phyloP scores from a whole-genome alignment of 208 protist species.

The Borovskyia barvae region DNA sequence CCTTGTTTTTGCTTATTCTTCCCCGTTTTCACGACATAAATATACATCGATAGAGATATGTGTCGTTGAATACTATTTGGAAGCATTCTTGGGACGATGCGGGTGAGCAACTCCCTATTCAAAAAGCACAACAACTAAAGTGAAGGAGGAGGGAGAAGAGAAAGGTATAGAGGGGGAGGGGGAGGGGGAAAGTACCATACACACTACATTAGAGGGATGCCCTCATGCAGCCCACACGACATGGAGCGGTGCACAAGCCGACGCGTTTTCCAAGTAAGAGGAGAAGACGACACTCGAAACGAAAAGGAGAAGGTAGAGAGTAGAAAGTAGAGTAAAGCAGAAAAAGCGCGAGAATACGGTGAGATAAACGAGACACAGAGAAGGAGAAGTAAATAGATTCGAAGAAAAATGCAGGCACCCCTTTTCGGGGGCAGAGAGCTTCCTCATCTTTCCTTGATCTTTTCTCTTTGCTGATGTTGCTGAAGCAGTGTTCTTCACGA shows the following conservation, averaged over 20 bases:
- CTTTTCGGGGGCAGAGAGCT: no score
- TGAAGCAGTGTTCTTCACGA: no score
- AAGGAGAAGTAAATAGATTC: background rate
- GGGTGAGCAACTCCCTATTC: no score
- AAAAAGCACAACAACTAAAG: conserved; percentile 3
- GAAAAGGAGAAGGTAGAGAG: conserved; percentile 1
- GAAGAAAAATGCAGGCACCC: background rate
- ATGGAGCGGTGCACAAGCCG: background rate
- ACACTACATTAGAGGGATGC: background rate
- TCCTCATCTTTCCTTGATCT: no score
- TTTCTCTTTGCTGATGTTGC: no score
- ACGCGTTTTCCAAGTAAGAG: background rate
- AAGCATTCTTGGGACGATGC: no score
- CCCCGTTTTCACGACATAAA: no score
- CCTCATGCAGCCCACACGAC: background rate
- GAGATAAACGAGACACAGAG: background rate
- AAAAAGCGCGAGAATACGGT: background rate
- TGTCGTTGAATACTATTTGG: no score
- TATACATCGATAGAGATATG: no score
- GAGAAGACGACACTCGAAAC: background rate
- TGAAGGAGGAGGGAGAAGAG: background rate
- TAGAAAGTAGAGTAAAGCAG: background rate
- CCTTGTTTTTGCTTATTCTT: no score
- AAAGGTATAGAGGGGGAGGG: background rate
- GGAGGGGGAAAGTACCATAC: background rate